Evolutionary conservation across 176 grass and related monocot species (phyloP).

Genomic region (Oryza longistaminata): DNA sequence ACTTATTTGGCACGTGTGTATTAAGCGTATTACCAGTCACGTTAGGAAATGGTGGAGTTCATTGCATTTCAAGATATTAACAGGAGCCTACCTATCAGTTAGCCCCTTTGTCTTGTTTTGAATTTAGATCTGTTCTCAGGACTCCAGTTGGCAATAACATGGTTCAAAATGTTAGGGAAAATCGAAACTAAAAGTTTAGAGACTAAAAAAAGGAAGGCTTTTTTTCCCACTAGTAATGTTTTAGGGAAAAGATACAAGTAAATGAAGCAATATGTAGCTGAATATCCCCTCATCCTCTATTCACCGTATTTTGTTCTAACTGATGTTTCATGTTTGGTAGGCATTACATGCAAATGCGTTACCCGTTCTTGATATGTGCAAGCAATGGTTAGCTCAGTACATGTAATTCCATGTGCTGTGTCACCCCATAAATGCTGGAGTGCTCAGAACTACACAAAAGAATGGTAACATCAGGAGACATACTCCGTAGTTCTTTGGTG

Average conservation of each 20-base stretch:
- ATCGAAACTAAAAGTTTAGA: background rate
- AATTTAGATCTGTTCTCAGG: conserved; percentile 1
- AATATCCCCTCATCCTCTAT: background rate
- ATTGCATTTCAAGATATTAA: background rate
- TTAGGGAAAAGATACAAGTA: background rate
- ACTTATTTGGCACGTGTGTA: background rate
- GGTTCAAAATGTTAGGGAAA: conserved; percentile 7
- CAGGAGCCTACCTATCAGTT: background rate
- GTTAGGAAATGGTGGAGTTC: background rate
- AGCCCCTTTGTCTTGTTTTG: background rate
- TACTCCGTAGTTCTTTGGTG: background rate
- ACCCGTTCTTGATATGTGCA: conserved; percentile 83
- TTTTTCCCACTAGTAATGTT: background rate
- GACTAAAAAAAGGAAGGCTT: background rate
- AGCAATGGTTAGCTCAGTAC: conserved; percentile 91
- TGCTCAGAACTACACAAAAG: background rate
- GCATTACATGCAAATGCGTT: conserved; percentile 81
- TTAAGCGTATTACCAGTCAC: background rate
- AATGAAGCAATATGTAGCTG: background rate
- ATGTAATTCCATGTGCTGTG: conserved; percentile 54
- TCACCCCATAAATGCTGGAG: background rate
- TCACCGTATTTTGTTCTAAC: conserved; percentile 30
- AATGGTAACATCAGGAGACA: background rate
- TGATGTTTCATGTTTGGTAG: conserved; percentile 40
- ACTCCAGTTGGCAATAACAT: background rate